Evolutionary conservation across 2,329 filamentous ascomycete genomes (phyloP).

Genomic region (Celoporthe dispersa): DNA sequence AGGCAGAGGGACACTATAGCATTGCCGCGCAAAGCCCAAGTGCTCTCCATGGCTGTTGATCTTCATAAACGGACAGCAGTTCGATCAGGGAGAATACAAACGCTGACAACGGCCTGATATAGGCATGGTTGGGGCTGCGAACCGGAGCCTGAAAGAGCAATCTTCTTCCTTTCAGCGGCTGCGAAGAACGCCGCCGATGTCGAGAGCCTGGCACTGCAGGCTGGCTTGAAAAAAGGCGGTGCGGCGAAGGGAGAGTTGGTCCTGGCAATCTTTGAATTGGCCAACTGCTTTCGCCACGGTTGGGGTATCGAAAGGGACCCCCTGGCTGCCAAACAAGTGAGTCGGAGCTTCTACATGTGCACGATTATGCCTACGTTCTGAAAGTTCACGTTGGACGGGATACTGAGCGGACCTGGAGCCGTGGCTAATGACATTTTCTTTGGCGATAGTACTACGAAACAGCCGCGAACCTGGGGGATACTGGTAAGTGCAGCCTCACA

Average conservation of each 20-base stretch:
- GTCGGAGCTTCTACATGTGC: conserved; percentile 32
- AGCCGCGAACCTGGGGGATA: conserved; percentile 93
- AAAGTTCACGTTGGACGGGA: background rate
- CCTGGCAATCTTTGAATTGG: conserved; percentile 93
- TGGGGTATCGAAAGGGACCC: conserved; percentile 91
- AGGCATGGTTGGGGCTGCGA: conserved; percentile 93
- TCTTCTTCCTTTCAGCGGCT: conserved; percentile 84
- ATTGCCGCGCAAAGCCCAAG: background rate
- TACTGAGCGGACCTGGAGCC: background rate
- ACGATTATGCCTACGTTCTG: background rate
- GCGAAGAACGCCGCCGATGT: conserved; percentile 88
- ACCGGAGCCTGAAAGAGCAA: conserved; percentile 71
- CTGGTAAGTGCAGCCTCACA: conserved; percentile 53
- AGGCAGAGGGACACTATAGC: background rate
- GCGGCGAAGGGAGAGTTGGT: conserved; percentile 95
- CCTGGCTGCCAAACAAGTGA: conserved; percentile 75
- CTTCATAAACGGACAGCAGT: too few species aligned
- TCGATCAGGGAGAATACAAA: background rate
- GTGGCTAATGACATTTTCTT: conserved; percentile 18
- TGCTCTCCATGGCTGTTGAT: background rate
- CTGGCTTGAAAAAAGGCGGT: conserved; percentile 90
- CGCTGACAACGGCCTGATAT: conserved; percentile 36
- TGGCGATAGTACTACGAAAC: conserved; percentile 86
- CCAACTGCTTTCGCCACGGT: conserved; percentile 89
- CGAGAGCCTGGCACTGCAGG: conserved; percentile 81